Base-by-base conservation (phyloP, 305 asterid genomes). In the Fraxinus velutina region DNA sequence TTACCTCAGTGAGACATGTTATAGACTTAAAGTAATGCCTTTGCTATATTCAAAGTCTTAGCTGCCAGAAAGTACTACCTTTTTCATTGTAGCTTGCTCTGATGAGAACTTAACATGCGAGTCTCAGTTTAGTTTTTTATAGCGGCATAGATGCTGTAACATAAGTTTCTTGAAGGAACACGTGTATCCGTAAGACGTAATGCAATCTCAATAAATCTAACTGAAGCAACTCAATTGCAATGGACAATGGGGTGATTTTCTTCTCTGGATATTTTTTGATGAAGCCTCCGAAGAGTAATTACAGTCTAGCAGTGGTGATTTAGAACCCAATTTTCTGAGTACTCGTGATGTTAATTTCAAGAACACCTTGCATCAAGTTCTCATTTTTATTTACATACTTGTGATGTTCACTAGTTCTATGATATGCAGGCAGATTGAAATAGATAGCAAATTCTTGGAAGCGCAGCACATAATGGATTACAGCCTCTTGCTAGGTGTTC, bases 401-500 rank as follows among this genome's bases (percentile, higher is more conserved):
- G 29, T 79, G 83, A 62, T 70, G 68, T 71, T 70, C 6, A 21
- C 83, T 77, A 79, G 52, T 78, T 84, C 77, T 33, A 78, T 42
- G 71, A 32, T 78, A 9, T 88, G 90, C 96, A 96, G 98, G 89
- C 98, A 96, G 90, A 92, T 96, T 34, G 92, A 93, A 86, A 94
- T 87, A 77, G 99, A 94, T 84, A 90, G 98, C 89, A 92, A 92
- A 85, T 94, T 94, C 91, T 89, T 96, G 93, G 97, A 93, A 86
- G 91, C 91, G 76, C 97, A 93, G 87, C 89, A 90, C 90, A 94
- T 96, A 78, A 96, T 96, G 98, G 99, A 96, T 87, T 96, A 96
- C 88, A 96, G 99, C 89, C 92, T 96, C 79, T 90, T 94, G 90
- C 90, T 96, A n/a, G 99, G 99, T 75, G 98, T 96, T 81, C 98